Evolutionary conservation across 164 flowering plant species (phyloP).

Genomic region (Kalanchoe fedtschenkoi): DNA sequence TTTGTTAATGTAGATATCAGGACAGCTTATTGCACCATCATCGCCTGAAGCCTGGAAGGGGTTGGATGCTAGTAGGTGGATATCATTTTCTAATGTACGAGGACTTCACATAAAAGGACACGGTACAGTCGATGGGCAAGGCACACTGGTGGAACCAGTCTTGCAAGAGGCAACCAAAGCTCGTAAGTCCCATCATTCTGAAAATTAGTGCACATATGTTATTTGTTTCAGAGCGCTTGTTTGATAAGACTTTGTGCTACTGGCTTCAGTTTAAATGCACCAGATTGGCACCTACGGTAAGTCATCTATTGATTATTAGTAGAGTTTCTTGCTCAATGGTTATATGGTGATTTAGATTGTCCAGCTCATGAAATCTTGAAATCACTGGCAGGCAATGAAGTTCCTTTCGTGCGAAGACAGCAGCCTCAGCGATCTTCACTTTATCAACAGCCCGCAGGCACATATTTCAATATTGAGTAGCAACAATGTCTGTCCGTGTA

Average conservation of each 20-base stretch:
- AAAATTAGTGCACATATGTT: background rate
- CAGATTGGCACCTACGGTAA: conserved; percentile 34
- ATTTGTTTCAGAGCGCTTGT: background rate
- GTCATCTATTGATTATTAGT: conserved; percentile 3
- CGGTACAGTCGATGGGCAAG: conserved; percentile 34
- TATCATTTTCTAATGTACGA: conserved; percentile 17
- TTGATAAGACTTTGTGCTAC: conserved; percentile 1
- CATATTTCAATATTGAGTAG: conserved; percentile 19
- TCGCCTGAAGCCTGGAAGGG: conserved; percentile 21
- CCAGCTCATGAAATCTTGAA: background rate
- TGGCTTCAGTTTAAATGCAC: conserved; percentile 24
- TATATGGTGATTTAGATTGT: no score
- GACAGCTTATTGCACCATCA: conserved; percentile 31
- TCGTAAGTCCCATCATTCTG: conserved; percentile 15
- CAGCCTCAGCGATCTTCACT: conserved; percentile 14
- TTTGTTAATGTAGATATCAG: conserved; percentile 19
- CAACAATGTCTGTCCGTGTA: background rate
- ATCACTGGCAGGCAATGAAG: conserved; percentile 24
- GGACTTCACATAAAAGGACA: conserved; percentile 26
- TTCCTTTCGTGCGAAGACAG: conserved; percentile 18
- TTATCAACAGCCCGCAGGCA: conserved; percentile 26
- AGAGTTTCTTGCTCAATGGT: background rate
- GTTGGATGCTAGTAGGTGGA: conserved; percentile 23
- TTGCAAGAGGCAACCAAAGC: conserved; percentile 23
- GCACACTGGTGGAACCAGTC: conserved; percentile 42